phyloP scores from a whole-genome alignment of 805 yeast species.

The Isabelozyma gotoi region DNA sequence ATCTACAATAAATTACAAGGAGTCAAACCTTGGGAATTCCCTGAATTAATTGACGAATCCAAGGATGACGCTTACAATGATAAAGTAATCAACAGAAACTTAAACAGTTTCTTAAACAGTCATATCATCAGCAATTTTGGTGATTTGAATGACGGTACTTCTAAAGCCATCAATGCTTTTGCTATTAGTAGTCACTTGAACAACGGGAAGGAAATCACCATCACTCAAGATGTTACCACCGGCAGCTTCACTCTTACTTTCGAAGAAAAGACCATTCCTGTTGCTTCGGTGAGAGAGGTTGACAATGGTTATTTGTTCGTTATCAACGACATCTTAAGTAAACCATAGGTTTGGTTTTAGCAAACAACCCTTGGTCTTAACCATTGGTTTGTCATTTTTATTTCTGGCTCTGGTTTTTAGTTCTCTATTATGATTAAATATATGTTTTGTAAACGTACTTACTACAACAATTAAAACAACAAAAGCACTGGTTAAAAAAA shows the following conservation, averaged over 20 bases:
- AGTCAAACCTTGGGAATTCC: constrained; percentile 85
- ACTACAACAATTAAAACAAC: not conserved
- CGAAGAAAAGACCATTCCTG: constrained; percentile 17
- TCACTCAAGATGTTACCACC: constrained; percentile 15
- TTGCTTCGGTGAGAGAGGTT: constrained; percentile 27
- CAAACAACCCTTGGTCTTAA: too few species aligned
- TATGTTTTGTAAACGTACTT: not conserved
- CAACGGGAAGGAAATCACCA: constrained; percentile 19
- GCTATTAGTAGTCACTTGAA: constrained; percentile 10
- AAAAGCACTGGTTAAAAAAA: not conserved
- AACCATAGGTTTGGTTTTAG: constrained; percentile 13
- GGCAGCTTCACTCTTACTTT: constrained; percentile 16
- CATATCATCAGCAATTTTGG: constrained; percentile 49
- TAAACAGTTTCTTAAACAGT: constrained; percentile 56
- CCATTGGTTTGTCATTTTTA: not conserved
- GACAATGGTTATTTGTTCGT: constrained; percentile 41
- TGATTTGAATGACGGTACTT: constrained; percentile 10
- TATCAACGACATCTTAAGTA: constrained; percentile 32
- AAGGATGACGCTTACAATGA: constrained; percentile 46
- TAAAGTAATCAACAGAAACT: constrained; percentile 47
- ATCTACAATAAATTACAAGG: constrained; percentile 37
- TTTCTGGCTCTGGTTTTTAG: not conserved
- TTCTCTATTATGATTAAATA: constrained; percentile 5
- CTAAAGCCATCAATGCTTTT: constrained; percentile 11
- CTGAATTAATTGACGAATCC: constrained; percentile 44